These are phyloP conservation scores for Trichoderma citrinoviride DNA, from an alignment of 2,329 filamentous ascomycete species.

Conservation along the genomic window DNA sequence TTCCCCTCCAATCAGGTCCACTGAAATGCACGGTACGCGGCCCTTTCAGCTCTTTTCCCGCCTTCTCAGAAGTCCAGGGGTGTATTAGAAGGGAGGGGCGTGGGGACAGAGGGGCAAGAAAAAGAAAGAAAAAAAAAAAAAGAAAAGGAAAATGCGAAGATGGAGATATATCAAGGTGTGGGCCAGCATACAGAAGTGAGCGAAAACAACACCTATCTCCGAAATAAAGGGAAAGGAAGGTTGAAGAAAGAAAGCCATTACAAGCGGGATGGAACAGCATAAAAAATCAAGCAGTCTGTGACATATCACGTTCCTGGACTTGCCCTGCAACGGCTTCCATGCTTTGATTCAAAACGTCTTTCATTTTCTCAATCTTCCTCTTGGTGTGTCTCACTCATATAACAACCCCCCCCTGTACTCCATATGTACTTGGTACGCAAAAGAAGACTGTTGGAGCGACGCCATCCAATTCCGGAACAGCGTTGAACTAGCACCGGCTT, in stretches of 20 bases:
- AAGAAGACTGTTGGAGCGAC: neutral
- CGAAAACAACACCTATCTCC: neutral
- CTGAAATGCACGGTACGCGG: constrained; percentile 1
- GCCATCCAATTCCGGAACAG: constrained; percentile 7
- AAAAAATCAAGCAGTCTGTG: neutral
- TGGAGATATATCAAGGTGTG: neutral
- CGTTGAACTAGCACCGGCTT: neutral
- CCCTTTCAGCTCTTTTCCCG: constrained; percentile 16
- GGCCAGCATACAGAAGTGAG: neutral
- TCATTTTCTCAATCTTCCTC: neutral
- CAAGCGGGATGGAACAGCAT: neutral
- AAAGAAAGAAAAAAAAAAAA: neutral
- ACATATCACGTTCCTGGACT: too few relatives aligned
- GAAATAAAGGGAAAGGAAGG: neutral
- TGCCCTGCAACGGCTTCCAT: too few relatives aligned
- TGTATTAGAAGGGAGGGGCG: neutral
- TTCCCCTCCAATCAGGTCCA: neutral
- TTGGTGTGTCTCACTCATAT: constrained; percentile 1
- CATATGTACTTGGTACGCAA: too few relatives aligned
- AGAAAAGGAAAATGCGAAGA: neutral
- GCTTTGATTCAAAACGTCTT: neutral
- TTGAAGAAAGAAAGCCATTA: too few relatives aligned
- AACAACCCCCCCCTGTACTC: neutral
- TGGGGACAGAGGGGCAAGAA: neutral
- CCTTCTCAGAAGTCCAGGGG: neutral